These are phyloP conservation scores for Ambrosiella cleistominuta DNA, from an alignment of 2,329 filamentous ascomycete genomes.

Conservation along the genomic window DNA sequence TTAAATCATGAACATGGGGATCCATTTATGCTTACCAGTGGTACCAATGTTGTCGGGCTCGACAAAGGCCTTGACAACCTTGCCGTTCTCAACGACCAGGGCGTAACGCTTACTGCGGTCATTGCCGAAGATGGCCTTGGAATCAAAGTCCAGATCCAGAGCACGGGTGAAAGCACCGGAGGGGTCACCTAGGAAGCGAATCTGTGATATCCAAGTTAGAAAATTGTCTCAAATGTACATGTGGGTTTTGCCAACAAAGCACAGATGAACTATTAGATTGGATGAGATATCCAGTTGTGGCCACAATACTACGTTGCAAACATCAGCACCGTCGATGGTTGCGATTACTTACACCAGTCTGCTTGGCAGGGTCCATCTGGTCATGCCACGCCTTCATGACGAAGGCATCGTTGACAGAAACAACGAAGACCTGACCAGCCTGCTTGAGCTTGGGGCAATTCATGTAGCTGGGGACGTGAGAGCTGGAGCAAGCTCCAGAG, in stretches of 20 bases:
- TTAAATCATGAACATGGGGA: not conserved
- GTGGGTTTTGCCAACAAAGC: not conserved
- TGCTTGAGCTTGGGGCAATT: slow-evolving; percentile 59
- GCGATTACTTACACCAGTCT: slow-evolving; percentile 50
- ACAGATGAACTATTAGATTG: too few species aligned
- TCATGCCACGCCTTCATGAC: slow-evolving; percentile 86
- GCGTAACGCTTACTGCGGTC: slow-evolving; percentile 77
- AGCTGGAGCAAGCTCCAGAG: slow-evolving; percentile 37
- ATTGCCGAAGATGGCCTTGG: slow-evolving; percentile 61
- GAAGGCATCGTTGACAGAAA: slow-evolving; percentile 87
- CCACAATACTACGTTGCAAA: not conserved
- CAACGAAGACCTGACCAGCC: slow-evolving; percentile 72
- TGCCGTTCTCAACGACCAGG: slow-evolving; percentile 65
- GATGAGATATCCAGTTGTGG: too few species aligned
- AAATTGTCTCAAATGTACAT: not conserved
- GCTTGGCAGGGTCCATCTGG: slow-evolving; percentile 54
- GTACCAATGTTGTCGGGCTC: slow-evolving; percentile 82
- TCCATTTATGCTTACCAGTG: slow-evolving; percentile 38
- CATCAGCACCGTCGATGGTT: too few species aligned
- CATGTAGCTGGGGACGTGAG: slow-evolving; percentile 75
- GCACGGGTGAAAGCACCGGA: slow-evolving; percentile 64
- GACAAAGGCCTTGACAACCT: slow-evolving; percentile 62
- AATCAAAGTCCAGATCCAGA: slow-evolving; percentile 70
- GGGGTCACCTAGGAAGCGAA: slow-evolving; percentile 79
- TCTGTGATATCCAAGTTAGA: slow-evolving; percentile 29